A percentile compares a stretch with the other conserved stretches of the same genome.
Evolutionary conservation across 306 rosid genomes (phyloP).

Genomic region (Spatholobus suberectus): DNA sequence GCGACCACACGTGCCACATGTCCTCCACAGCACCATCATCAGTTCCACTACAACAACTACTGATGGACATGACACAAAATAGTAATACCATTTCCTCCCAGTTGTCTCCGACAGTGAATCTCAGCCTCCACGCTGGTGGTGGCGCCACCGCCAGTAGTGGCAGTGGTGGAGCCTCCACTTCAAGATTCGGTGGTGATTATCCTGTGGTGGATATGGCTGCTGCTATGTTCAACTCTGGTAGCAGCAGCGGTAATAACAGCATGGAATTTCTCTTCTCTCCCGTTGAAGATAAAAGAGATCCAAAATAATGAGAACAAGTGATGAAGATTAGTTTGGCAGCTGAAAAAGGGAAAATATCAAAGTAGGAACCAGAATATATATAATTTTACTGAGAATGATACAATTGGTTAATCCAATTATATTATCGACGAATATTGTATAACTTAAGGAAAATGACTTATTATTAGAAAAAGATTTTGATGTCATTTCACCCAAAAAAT

Average conservation of each 20-base stretch:
- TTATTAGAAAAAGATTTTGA: background rate
- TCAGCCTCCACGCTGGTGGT: background rate
- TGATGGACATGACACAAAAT: slow-evolving; percentile 28
- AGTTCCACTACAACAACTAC: slow-evolving; percentile 35
- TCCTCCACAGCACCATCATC: slow-evolving; percentile 81
- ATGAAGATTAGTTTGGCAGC: background rate
- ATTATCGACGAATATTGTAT: background rate
- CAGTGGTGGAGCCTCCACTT: background rate
- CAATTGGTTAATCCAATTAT: background rate
- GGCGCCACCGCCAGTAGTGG: background rate
- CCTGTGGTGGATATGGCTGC: slow-evolving; percentile 71
- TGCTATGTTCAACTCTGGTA: slow-evolving; percentile 70
- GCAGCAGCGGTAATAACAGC: slow-evolving; percentile 56
- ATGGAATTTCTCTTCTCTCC: slow-evolving; percentile 68
- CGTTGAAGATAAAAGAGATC: slow-evolving; percentile 40
- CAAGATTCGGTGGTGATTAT: slow-evolving; percentile 40
- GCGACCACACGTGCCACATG: slow-evolving; percentile 69
- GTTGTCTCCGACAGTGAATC: slow-evolving; percentile 10
- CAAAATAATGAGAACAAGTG: slow-evolving; percentile 39
- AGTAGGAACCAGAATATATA: background rate
- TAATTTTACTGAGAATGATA: background rate
- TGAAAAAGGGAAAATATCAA: background rate
- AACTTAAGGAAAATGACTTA: background rate
- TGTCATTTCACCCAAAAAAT: too few species aligned
- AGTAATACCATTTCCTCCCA: background rate